Base-by-base conservation (phyloP, 2,329 filamentous ascomycete species). In the Lecanoromycetidae sp. region DNA sequence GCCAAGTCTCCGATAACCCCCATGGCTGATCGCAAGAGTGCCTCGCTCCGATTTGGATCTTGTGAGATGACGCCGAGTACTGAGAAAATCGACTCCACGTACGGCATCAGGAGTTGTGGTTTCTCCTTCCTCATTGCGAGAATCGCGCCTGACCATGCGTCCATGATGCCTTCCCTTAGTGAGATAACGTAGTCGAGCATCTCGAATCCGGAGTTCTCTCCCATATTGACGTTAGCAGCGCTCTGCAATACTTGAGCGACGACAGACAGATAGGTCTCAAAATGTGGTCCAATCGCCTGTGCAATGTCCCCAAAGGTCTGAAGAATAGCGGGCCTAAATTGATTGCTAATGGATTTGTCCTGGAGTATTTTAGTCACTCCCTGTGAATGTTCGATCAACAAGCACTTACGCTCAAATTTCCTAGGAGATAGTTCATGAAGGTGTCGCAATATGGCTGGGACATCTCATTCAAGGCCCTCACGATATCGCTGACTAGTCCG, bases 221-320 rank as follows among this genome's bases (percentile, higher is more conserved):
- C 79, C 34, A 85, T 78, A 26, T 81, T 84, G 48, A 98, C 87
- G 36, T 76, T 80, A 15, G 87, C 84, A 47, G 91, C 91, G 65
- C 96, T 90, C 66, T 95, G 87, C 54, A 98, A 74, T 13, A 98
- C 90, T 63, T 90, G 84, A 20, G 86, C 91, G 49, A 98, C 91
- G 37, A 96, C 86, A 3, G 82, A 78, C 27, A 98, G 74, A 61
- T 98, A 98, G 0, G 82, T 86, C 69, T 96, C 87, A 55, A 98
- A 98, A 58, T 87, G 80, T 23, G 84, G 85, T 53, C 83, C 80
- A 57, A 98, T 98, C 42, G 91, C 88, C 58, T 88, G 85, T 32
- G 91, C 91, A 67, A 98, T 94, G 60, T 98, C 91, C 50, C 91
- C 91, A 61, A 98, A 98, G 63, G 87, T 95, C 66, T 96, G 90